Evolutionary conservation across 345 rosid species (phyloP).

Genomic region (Pistacia integerrima): DNA sequence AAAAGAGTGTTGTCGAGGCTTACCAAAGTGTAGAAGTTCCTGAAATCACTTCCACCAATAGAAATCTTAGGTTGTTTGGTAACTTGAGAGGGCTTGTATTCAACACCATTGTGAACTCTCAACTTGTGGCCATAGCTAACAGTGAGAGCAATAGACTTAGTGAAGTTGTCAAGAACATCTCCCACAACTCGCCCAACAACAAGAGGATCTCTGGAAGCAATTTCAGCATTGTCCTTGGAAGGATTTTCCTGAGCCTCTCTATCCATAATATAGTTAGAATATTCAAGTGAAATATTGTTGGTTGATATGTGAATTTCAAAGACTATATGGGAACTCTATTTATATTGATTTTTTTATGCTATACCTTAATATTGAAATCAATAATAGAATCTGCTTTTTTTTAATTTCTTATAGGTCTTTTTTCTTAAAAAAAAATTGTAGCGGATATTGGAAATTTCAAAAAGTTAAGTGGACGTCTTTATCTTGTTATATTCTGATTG

Average conservation of each 20-base stretch:
- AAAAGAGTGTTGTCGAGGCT: not conserved
- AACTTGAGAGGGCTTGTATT: slow-evolving; percentile 62
- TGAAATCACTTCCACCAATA: slow-evolving; percentile 63
- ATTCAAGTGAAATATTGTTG: slow-evolving; percentile 5
- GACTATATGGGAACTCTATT: not conserved
- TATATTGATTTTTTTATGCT: slow-evolving; percentile 7
- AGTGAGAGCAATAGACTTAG: slow-evolving; percentile 45
- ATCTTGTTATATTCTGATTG: too few species aligned
- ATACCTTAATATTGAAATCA: not conserved
- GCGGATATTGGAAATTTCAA: too few species aligned
- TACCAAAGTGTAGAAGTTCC: slow-evolving; percentile 74
- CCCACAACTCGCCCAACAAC: slow-evolving; percentile 69
- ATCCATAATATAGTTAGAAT: not conserved
- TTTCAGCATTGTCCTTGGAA: too few species aligned
- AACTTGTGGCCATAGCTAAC: slow-evolving; percentile 28
- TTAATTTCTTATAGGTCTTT: too few species aligned
- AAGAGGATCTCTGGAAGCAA: slow-evolving; percentile 47
- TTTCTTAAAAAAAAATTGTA: too few species aligned
- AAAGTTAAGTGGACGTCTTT: too few species aligned
- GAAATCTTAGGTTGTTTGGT: slow-evolving; percentile 55
- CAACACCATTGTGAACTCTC: slow-evolving; percentile 57
- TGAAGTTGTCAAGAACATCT: slow-evolving; percentile 64
- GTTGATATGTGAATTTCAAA: not conserved
- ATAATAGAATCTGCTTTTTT: slow-evolving; percentile 13
- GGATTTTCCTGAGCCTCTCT: too few species aligned